Base-by-base conservation (phyloP, 2,329 filamentous ascomycete species). In the Rhynchosporium graminicola region DNA sequence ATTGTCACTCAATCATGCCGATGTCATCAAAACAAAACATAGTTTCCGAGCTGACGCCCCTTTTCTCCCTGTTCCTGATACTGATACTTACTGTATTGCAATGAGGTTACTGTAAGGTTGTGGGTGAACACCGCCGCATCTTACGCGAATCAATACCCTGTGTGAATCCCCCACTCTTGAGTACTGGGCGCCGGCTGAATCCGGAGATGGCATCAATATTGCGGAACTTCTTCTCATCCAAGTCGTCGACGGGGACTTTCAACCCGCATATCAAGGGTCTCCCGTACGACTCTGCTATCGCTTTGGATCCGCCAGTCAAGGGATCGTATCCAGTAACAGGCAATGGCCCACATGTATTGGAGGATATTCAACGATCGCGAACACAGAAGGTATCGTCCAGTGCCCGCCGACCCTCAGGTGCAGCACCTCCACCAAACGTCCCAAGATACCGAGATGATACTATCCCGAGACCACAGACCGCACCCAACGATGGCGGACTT, bases 241-340 rank as follows among this genome's bases (percentile, higher is more conserved):
- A 51, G 43, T 33, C 60, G 36, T 59, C 59, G 26, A 36, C 47
- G 31, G 52, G 52, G 9, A 54, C 36, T 13, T 15, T 33, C 10
- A 46, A 61, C n/a, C 42, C 31, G n/a, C 66, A 60, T 31, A 71
- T 78, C 55, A 75, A 75, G 62, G 71, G 71, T 9, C 73, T 75
- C 56, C 72, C 76, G 12, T 79, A 79, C 63, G 72, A 79, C 69
- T 66, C 72, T 52, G 74, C 75, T 4, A 69, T 75, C n/a, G 72
- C 76, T 8, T 69, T 71, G 40, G 70, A 73, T 28, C 72, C 77
- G 58, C 77, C 77, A 46, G 72, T 78, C 60, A 71, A 69, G 77
- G 80, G 77, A 45, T 74, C 74, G 4, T 76, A 76, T 61, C 76
- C 78, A 2, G 74, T 79, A 38, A 70, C 74, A 26, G 77, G 77